Conservation (phyloP, 495 filamentous ascomycete species). For the Aspergillus indologenus region DNA sequence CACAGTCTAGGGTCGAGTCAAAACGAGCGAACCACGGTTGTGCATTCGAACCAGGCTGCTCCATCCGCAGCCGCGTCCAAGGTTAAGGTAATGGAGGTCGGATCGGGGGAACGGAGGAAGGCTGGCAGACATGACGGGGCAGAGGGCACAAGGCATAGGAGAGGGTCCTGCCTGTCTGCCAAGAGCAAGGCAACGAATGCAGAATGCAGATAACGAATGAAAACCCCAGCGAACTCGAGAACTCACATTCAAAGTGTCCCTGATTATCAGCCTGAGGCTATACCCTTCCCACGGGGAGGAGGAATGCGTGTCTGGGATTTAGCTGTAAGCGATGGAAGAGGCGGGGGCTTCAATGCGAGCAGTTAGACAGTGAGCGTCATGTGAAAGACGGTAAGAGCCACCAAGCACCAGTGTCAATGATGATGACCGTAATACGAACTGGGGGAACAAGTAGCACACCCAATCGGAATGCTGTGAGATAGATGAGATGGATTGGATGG, state of each 20-base stretch:
- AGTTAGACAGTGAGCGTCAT: background rate
- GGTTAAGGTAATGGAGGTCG: conserved; percentile 12
- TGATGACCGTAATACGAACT: background rate
- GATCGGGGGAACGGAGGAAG: conserved; percentile 42
- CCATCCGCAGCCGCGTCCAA: conserved; percentile 18
- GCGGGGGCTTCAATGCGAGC: background rate
- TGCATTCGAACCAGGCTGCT: conserved; percentile 9
- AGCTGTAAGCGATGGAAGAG: background rate
- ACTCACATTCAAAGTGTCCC: background rate
- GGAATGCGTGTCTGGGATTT: background rate
- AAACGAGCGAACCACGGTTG: conserved; percentile 14
- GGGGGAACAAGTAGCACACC: background rate
- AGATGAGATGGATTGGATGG: conserved; percentile 2
- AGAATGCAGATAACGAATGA: background rate
- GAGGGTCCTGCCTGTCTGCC: conserved; percentile 23
- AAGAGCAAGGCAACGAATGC: conserved; percentile 3
- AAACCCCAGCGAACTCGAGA: background rate
- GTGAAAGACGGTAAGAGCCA: background rate
- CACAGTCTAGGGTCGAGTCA: conserved; percentile 5
- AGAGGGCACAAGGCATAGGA: conserved; percentile 1
- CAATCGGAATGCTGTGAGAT: background rate
- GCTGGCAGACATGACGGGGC: conserved; percentile 6
- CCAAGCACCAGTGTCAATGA: background rate
- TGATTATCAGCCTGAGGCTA: background rate
- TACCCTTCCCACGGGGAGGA: background rate